Conservation (phyloP, 2,329 filamentous ascomycete genomes). For the Aureobasidium uvarum region DNA sequence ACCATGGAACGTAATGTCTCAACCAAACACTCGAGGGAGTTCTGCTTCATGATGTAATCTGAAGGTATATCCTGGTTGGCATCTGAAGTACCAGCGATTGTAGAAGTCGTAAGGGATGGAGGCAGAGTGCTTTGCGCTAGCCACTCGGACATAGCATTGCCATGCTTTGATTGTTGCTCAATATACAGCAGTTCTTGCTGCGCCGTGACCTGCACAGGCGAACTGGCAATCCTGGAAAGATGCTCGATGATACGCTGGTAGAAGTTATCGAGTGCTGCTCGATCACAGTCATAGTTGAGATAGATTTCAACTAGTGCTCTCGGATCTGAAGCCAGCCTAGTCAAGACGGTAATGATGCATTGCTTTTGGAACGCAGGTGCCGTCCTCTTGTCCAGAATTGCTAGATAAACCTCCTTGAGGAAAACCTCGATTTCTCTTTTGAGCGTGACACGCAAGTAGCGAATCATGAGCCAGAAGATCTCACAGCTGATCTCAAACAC, state of each 20-base stretch:
- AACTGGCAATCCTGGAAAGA: slow-evolving; percentile 79
- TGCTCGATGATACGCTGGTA: slow-evolving; percentile 95
- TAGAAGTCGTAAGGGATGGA: slow-evolving; percentile 77
- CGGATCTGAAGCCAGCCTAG: slow-evolving; percentile 79
- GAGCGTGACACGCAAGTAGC: slow-evolving; percentile 86
- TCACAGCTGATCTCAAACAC: slow-evolving; percentile 97
- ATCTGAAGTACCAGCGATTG: slow-evolving; percentile 53
- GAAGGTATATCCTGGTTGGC: slow-evolving; percentile 66
- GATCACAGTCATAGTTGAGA: slow-evolving; percentile 96
- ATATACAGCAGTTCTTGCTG: slow-evolving; percentile 83
- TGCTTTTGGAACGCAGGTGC: slow-evolving; percentile 89
- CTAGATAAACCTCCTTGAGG: slow-evolving; percentile 93
- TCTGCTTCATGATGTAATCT: slow-evolving; percentile 88
- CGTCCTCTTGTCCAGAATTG: slow-evolving; percentile 81
- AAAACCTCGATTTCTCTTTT: slow-evolving; percentile 99
- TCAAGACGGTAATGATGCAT: slow-evolving; percentile 82
- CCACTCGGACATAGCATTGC: slow-evolving; percentile 68
- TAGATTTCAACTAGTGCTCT: slow-evolving; percentile 91
- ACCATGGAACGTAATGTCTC: slow-evolving; percentile 86
- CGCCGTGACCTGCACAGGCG: slow-evolving; percentile 70
- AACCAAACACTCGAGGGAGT: slow-evolving; percentile 83
- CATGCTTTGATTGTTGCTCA: slow-evolving; percentile 64
- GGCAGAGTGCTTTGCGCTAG: slow-evolving; percentile 81
- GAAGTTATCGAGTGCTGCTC: slow-evolving; percentile 89
- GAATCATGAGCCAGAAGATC: slow-evolving; percentile 97